Evolutionary conservation across 257 asterid species (phyloP), one percentile per base, ranked within the genome.

Genomic region (Nemophila menziesii): DNA sequence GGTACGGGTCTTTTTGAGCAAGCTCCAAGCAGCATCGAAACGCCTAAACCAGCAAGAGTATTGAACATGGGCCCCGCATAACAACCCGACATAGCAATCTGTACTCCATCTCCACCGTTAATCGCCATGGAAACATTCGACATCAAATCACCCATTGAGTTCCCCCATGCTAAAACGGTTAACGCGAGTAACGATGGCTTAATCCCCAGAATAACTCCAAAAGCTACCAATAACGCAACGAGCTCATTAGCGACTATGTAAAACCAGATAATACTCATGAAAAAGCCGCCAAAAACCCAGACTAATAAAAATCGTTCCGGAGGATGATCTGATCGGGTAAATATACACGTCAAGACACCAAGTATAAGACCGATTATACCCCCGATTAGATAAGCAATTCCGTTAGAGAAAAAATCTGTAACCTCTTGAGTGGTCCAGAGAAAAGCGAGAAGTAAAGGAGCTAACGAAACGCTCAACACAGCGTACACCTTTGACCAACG

Each of bases 1-100:
- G 80, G n/a, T 1, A 49, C 48, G 0, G 93, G 82, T 22, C 60
- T 80, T 2, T 22, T 15, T 5, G 70, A 58, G 78, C 62, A 85
- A 18, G 96, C 82, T 44, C 86, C 87, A 16, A 80, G 37, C 49
- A 78, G 69, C 68, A 85, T 41, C 6, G 96, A 80, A 27, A 78
- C 18, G 1, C 96, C 96, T 55, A 85, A 59, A 39, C 96, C 96
- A 4, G 54, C 68, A 21, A 85, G 67, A 3, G 74, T 73, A 61
- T 80, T 85, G 73, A 85, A 85, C 96, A 85, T 80, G 0, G 93
- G 93, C 26, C 96, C 96, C 0, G 92, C 96, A 41, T 60, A 85
- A 51, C 80, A 75, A 13, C 95, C 95, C 0, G 95, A 78, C 55
- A 80, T 75, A 16, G 95, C 93, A 41, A 80, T 73, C 71, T 85